Base-by-base conservation (phyloP, 176 grass and related monocot species). In the Elaeis guineensis region DNA sequence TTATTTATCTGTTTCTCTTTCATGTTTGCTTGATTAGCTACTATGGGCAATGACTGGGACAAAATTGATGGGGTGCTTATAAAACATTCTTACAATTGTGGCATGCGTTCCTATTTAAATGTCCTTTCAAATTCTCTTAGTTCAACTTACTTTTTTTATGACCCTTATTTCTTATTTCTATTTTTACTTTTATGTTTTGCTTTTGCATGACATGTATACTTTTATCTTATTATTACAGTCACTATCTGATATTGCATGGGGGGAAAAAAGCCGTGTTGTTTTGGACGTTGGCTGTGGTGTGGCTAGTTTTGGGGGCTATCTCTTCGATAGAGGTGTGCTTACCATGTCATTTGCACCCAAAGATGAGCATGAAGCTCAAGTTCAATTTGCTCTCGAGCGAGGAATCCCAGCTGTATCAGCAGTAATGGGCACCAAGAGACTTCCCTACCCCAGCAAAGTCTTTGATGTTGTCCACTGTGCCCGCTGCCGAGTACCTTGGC, bases 391-490 rank as follows among this genome's bases (percentile, higher is more conserved):
- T 32, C 82, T 95, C 23, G 90, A 95, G 72, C 89, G 84, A 85
- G 89, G 89, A 26, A 95, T 95, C 30, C 90, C 90, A 62, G 90
- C 90, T 60, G 80, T 95, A 75, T 95, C 86, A 72, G 82, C 86
- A 52, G 86, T 95, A 57, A 95, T 95, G 86, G 90, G 90, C 30
- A 95, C 90, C 1, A 80, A 86, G 69, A 95, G 86, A 51, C 90
- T 95, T 70, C 90, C 90, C 61, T 86, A 86, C 52, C 82, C 90
- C 16, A 63, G 86, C 25, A 71, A 64, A 55, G 82, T 95, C 69
- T 95, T 95, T 76, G 90, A 95, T 81, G 79, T 67, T 69, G 56
- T 95, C 28, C 90, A 95, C 19, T 95, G 90, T 70, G 90, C 90
- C 18, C 80, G 90, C 24, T 89, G 90, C 55, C 75, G 90, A 50